phyloP scores from a whole-genome alignment of 2,329 filamentous ascomycete species.

The Alternaria sp. region DNA sequence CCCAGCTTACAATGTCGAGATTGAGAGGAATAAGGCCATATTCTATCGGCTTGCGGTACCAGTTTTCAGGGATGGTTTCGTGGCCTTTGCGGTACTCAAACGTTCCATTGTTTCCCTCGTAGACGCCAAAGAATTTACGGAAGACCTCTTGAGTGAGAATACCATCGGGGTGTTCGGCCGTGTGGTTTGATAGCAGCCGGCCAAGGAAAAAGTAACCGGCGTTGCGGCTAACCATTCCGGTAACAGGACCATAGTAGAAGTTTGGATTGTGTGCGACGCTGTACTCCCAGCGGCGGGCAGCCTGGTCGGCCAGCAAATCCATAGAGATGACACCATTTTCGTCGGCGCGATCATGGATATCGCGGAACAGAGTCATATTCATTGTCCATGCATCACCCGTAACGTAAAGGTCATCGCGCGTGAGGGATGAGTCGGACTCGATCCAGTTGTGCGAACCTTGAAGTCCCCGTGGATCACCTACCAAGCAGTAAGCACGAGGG shows the following conservation, averaged over 20 bases:
- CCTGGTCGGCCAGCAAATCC: conserved; percentile 34
- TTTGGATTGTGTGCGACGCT: conserved; percentile 61
- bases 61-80: conserved; percentile 63
- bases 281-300: conserved; percentile 55
- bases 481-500: conserved; percentile 29
- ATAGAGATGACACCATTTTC: conserved; percentile 25
- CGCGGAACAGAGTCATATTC: conserved; percentile 56
- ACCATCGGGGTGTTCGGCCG: conserved; percentile 22
- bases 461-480: conserved; percentile 53
- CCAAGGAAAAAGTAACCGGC: conserved; percentile 48
- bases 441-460: conserved; percentile 58
- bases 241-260: conserved; percentile 64
- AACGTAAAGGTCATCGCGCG: conserved; percentile 55
- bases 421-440: conserved; percentile 52
- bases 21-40: conserved; percentile 55
- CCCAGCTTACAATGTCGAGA: conserved; percentile 27
- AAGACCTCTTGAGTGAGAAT: conserved; percentile 44
- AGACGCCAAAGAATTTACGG: conserved; percentile 59
- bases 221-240: conserved; percentile 59
- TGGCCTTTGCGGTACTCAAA: conserved; percentile 56
- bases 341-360: conserved; percentile 50
- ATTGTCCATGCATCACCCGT: conserved; percentile 51
- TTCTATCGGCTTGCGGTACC: conserved; percentile 57
- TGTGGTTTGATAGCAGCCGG: conserved; percentile 46
- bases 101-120: conserved; percentile 48